Percentiles rank a stretch among this genome's conserved stretches.
Conservation (phyloP, 176 grass and related monocot species). For the Aechmea fasciata region DNA sequence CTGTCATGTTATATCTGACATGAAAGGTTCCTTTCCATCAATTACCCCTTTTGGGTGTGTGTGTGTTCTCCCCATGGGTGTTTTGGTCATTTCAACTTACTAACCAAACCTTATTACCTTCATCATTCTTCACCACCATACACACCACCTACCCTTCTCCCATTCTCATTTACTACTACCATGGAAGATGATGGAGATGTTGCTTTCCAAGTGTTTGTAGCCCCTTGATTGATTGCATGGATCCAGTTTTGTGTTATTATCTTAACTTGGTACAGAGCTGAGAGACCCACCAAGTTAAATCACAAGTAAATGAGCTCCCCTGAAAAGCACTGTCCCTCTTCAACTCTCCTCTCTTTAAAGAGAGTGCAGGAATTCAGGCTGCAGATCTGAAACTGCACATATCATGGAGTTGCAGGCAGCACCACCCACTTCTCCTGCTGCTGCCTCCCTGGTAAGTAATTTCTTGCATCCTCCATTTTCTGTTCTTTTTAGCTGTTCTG, state of each 20-base stretch:
- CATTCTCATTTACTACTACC: not conserved
- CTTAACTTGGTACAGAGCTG: not conserved
- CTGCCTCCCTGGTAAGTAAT: not conserved
- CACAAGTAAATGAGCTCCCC: not conserved
- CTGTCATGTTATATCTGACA: too few species aligned
- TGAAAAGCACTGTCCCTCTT: not conserved
- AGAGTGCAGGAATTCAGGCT: not conserved
- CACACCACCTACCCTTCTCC: not conserved
- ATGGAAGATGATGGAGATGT: not conserved
- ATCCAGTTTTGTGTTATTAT: not conserved
- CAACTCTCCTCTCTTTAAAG: not conserved
- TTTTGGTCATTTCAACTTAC: too few species aligned
- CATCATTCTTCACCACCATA: not conserved
- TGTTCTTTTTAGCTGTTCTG: not conserved
- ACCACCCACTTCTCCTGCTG: not conserved
- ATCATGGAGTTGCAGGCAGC: not conserved
- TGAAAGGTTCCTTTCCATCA: too few species aligned
- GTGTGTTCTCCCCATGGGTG: too few species aligned
- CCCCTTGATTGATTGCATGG: not conserved
- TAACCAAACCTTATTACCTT: too few species aligned
- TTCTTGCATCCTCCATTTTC: not conserved
- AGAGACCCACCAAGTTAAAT: not conserved
- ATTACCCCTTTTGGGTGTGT: too few species aligned
- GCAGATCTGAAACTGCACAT: not conserved
- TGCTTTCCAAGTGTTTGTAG: not conserved